phyloP scores from a whole-genome alignment of 352 stramenopile species.

The Pythium plurisporium region DNA sequence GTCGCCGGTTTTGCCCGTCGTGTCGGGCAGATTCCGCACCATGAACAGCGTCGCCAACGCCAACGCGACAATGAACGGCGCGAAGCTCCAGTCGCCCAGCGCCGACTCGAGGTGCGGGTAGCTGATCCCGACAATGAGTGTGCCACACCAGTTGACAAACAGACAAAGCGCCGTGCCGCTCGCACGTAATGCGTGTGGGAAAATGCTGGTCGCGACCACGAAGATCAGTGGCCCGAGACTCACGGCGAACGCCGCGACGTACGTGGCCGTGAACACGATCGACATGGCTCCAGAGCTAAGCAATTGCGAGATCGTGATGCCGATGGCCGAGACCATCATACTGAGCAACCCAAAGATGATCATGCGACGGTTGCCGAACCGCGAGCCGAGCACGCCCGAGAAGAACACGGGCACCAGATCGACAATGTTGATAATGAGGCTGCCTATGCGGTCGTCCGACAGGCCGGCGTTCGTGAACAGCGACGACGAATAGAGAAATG shows the following conservation, averaged over 20 bases:
- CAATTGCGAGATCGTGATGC: constrained; percentile 30
- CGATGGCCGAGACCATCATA: constrained; percentile 29
- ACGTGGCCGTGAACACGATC: constrained; percentile 49
- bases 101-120: constrained; percentile 54
- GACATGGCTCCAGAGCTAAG: constrained; percentile 32
- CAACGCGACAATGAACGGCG: constrained; percentile 17
- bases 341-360: constrained; percentile 37
- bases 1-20: constrained; percentile 20
- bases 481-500: constrained; percentile 67
- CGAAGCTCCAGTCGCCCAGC: constrained; percentile 35
- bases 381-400: constrained; percentile 31
- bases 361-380: constrained; percentile 46
- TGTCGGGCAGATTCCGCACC: constrained; percentile 16
- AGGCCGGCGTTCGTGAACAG: constrained; percentile 60
- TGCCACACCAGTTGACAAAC: constrained; percentile 49
- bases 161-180: constrained; percentile 43
- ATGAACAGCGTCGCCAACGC: constrained; percentile 13
- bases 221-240: constrained; percentile 52
- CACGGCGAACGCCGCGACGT: constrained; percentile 38
- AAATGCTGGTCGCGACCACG: constrained; percentile 47
- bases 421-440: constrained; percentile 46
- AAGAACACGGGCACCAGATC: constrained; percentile 51
- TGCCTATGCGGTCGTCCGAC: constrained; percentile 46
- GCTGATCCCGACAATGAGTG: constrained; percentile 45
- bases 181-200: constrained; percentile 45